phyloP scores from a whole-genome alignment of 306 rosid genomes.

The Adenanthera pavonina region DNA sequence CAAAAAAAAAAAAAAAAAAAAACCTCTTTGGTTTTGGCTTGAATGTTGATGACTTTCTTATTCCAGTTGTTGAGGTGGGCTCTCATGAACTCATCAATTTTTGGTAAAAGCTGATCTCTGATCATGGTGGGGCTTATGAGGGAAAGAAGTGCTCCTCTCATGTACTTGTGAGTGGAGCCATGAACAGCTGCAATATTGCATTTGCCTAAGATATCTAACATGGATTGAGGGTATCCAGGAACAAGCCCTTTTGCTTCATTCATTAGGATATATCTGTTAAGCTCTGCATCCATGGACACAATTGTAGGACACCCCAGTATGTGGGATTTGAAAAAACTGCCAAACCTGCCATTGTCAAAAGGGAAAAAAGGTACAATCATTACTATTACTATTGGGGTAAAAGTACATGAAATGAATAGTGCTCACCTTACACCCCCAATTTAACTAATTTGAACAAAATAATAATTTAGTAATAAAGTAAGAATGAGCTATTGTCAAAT shows the following conservation, averaged over 20 bases:
- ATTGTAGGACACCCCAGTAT: conserved; percentile 93
- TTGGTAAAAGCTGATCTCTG: conserved; percentile 76
- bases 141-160: conserved; percentile 88
- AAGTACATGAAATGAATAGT: conserved; percentile 46
- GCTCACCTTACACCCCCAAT: conserved; percentile 39
- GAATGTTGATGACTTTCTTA: conserved; percentile 72
- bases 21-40: conserved; percentile 87
- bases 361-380: conserved; percentile 35
- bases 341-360: conserved; percentile 69
- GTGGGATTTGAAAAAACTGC: conserved; percentile 96
- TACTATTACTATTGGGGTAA: conserved; percentile 46
- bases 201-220: conserved; percentile 89
- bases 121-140: conserved; percentile 77
- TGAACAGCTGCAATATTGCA: conserved; percentile 95
- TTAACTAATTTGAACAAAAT: conserved; percentile 45
- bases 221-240: conserved; percentile 96
- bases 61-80: conserved; percentile 71
- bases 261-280: conserved; percentile 84
- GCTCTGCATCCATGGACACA: conserved; percentile 96
- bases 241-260: conserved; percentile 93
- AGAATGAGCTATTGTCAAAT: conserved; percentile 23
- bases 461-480: conserved; percentile 32
- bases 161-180: conserved; percentile 92
- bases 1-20: conserved; percentile 39
- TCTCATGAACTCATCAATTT: conserved; percentile 82